Evolutionary conservation across 2,329 filamentous ascomycete genomes (phyloP).

Genomic region (Madurella mycetomatis): DNA sequence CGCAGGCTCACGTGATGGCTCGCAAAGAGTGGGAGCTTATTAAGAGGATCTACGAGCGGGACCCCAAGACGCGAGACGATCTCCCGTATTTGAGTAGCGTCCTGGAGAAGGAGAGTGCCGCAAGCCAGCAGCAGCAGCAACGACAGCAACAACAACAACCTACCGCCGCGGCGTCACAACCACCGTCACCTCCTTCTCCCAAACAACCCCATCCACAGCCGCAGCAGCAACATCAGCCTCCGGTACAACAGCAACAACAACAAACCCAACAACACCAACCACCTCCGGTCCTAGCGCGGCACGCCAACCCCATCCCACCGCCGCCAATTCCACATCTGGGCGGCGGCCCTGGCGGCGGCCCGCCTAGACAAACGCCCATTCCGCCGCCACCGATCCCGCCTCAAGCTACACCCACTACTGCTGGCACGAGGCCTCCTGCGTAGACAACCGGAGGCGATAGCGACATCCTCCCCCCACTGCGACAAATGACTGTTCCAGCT

Average conservation of each 20-base stretch:
- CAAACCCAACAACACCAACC: constrained; percentile 7
- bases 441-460: not conserved
- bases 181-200: not conserved
- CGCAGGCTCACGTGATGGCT: constrained; percentile 64
- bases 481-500: too few species aligned
- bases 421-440: constrained; percentile 9
- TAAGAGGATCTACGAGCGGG: constrained; percentile 59
- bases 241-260: constrained; percentile 3
- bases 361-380: constrained; percentile 27
- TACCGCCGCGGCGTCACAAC: not conserved
- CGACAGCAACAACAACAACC: constrained; percentile 4
- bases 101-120: constrained; percentile 44
- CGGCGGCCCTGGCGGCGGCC: constrained; percentile 4
- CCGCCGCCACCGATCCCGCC: constrained; percentile 28
- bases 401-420: constrained; percentile 7
- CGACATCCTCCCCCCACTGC: too few species aligned
- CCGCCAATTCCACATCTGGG: constrained; percentile 22
- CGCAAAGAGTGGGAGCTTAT: constrained; percentile 72
- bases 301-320: constrained; percentile 24
- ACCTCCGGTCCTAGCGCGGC: constrained; percentile 9
- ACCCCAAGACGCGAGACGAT: constrained; percentile 62
- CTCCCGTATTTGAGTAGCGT: constrained; percentile 52
- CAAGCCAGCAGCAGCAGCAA: constrained; percentile 7
- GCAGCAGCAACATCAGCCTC: constrained; percentile 4
- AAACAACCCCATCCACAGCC: constrained; percentile 6